Evolutionary conservation across 2,329 filamentous ascomycete genomes (phyloP).

Genomic region (Clonostachys rosea): DNA sequence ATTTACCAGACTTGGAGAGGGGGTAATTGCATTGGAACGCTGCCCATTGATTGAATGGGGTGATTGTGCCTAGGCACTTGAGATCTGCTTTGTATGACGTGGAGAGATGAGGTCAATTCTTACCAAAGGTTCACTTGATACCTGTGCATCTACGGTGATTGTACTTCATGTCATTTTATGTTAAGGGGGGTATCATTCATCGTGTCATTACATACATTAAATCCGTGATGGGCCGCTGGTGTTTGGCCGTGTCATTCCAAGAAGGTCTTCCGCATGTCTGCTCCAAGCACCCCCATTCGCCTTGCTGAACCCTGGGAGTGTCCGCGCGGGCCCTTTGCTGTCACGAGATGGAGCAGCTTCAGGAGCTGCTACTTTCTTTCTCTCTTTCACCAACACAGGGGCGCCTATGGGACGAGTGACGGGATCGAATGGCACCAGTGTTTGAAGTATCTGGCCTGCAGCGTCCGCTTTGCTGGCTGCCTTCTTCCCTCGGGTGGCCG

Average conservation of each 20-base stretch:
- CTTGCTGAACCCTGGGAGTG: slow-evolving; percentile 38
- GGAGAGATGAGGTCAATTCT: too few species aligned
- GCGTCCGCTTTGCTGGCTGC: slow-evolving; percentile 47
- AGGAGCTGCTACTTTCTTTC: background rate
- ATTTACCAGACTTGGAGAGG: too few species aligned
- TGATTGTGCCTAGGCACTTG: too few species aligned
- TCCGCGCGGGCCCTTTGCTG: background rate
- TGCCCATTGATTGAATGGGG: too few species aligned
- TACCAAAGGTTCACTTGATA: too few species aligned
- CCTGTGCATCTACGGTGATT: too few species aligned
- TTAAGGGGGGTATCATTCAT: too few species aligned
- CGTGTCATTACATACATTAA: too few species aligned
- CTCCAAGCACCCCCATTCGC: slow-evolving; percentile 63
- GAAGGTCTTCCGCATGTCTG: slow-evolving; percentile 61
- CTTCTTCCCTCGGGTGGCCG: slow-evolving; percentile 48
- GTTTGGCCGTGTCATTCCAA: slow-evolving; percentile 53
- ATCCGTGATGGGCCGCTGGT: too few species aligned
- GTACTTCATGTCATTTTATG: too few species aligned
- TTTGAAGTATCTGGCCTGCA: slow-evolving; percentile 39
- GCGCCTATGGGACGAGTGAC: slow-evolving; percentile 6
- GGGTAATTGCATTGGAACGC: too few species aligned
- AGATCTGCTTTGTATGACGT: too few species aligned
- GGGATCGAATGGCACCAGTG: slow-evolving; percentile 28
- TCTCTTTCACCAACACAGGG: background rate
- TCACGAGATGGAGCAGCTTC: background rate